Percentiles rank a stretch among this genome's conserved stretches.
Evolutionary conservation across 768 basidiomycete genomes (phyloP).

Genomic region (Hygrocybe punicea): DNA sequence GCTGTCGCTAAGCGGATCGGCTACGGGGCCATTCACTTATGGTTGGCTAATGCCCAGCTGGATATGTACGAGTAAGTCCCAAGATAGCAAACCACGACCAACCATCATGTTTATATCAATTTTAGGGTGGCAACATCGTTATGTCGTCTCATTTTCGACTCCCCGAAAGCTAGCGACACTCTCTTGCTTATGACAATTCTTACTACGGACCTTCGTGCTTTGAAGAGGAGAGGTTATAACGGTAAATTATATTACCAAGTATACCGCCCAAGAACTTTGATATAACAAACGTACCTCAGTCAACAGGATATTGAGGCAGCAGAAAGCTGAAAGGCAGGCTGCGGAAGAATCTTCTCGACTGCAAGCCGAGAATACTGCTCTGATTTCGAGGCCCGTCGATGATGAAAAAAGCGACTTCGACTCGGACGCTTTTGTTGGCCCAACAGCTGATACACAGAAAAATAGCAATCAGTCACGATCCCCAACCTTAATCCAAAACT

Average conservation of each 20-base stretch:
- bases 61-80: slow-evolving; percentile 89
- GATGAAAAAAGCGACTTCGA: neutral
- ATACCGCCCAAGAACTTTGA: neutral
- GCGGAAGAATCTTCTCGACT: slow-evolving; percentile 47
- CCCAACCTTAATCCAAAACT: slow-evolving; percentile 26
- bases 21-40: slow-evolving; percentile 64
- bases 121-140: slow-evolving; percentile 79
- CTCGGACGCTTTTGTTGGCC: neutral
- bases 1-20: slow-evolving; percentile 59
- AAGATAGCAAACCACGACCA: neutral
- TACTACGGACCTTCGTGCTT: slow-evolving; percentile 78
- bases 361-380: slow-evolving; percentile 32
- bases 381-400: slow-evolving; percentile 24
- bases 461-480: slow-evolving; percentile 11
- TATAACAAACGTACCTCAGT: slow-evolving; percentile 45
- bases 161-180: slow-evolving; percentile 80
- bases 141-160: slow-evolving; percentile 73
- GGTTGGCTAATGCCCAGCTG: slow-evolving; percentile 72
- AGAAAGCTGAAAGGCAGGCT: slow-evolving; percentile 62
- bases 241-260: slow-evolving; percentile 40
- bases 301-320: slow-evolving; percentile 85
- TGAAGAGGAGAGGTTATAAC: slow-evolving; percentile 83
- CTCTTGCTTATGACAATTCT: slow-evolving; percentile 91
- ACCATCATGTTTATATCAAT: slow-evolving; percentile 4
- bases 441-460: neutral